These are phyloP conservation scores for Acanthamoeba royreba DNA, from an alignment of 208 protist genomes.

Conservation along the genomic window DNA sequence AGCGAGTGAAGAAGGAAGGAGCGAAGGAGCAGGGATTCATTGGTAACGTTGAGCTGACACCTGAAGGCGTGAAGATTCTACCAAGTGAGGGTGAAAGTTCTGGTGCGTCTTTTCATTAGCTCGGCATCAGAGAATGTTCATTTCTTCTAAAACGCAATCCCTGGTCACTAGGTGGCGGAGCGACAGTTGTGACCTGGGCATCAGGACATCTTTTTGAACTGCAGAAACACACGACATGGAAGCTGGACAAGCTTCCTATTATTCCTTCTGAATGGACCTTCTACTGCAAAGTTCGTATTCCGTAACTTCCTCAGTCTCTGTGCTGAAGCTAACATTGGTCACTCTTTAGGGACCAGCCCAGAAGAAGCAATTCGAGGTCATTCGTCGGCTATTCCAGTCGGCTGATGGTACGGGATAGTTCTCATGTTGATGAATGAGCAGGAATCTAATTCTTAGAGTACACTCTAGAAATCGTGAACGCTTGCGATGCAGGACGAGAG, in stretches of 20 bases:
- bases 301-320: no score
- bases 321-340: neutral
- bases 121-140: neutral
- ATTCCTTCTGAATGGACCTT: slow-evolving; percentile 7
- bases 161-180: no score
- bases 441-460: no score
- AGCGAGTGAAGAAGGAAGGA: neutral
- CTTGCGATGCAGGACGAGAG: slow-evolving; percentile 40
- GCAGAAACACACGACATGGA: slow-evolving; percentile 11
- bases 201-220: slow-evolving; percentile 35
- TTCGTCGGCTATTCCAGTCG: neutral
- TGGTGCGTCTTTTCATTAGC: neutral
- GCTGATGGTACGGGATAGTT: slow-evolving; percentile 13
- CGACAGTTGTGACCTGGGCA: slow-evolving; percentile 45
- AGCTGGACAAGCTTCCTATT: slow-evolving; percentile 40
- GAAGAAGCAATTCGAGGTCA: slow-evolving; percentile 34
- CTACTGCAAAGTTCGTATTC: neutral
- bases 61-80: neutral
- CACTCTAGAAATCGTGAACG: slow-evolving; percentile 23
- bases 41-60: neutral
- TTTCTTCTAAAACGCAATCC: no score
- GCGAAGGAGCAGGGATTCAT: neutral
- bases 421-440: no score
- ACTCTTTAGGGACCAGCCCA: neutral
- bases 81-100: neutral